Base-by-base conservation (phyloP, 1,284 basidiomycete genomes). In the Cutaneotrichosporon spelunceum region DNA sequence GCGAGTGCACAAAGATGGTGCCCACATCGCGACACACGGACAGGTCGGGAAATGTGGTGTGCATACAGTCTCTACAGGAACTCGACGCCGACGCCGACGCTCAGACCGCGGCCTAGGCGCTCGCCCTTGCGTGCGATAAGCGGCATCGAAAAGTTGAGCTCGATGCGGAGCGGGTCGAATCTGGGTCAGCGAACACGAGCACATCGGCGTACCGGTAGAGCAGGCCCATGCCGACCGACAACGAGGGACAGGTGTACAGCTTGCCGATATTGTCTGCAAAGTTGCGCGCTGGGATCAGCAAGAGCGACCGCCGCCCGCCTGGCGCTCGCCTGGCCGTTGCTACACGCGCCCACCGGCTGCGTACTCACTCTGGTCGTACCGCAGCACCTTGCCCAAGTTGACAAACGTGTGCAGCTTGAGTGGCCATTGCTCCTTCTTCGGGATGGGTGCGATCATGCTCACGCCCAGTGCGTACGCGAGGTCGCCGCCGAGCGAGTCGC, bases 91-190 rank as follows among this genome's bases (percentile, higher is more conserved):
- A 99, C 86, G 3, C 96, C 95, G 26, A 97, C 85, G 74, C 96
- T 93, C 52, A 98, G 81, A 0, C 95, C 96, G 67, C 87, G 87
- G 59, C 88, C 83, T 53, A 83, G 75, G 1, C 87, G 86, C 78
- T 99, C 95, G 53, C 87, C 87, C 68, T 83, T 85, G 52, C 86
- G 86, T 1, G 87, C 87, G 0, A 89, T 84, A 2, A 99, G 80
- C 1, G 95, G 95, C 56, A 98, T 84, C 3, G 93, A 91, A 66
- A 97, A 87, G 76, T 98, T 99, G 66, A 95, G 81, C 77, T 99
- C 96, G 44, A 94, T 67, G 21, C 76, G 69, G 10, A 78, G 68
- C 3, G 76, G 76, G 57, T 78, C 76, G 33, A 78, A 69, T 7
- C 72, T 73, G 56, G 7, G 56, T 63, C 27, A 63, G 55, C 26